Base-by-base conservation (phyloP, 2,329 filamentous ascomycete species). In the Fusarium oligoseptatum region DNA sequence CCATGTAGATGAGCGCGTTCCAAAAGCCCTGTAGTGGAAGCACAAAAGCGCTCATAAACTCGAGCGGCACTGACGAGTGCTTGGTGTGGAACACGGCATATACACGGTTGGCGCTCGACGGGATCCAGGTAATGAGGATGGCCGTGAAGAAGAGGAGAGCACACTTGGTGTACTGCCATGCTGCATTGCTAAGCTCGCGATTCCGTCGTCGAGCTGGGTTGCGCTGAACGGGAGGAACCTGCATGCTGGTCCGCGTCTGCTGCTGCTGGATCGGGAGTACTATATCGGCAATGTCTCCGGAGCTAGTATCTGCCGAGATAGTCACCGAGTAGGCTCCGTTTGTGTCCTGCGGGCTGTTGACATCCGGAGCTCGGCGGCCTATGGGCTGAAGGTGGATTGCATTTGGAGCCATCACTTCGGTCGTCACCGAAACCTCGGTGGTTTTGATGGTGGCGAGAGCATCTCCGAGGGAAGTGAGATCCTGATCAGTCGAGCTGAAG, bases 11-110 rank as follows among this genome's bases (percentile, higher is more conserved):
- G 67, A 93, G 82, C 20, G 92, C 90, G 80, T 97, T 97, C 94
- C 94, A 97, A 78, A 95, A 93, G 0, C 94, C 94, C 80, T 97
- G 94, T 0, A 95, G 87, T 0, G 94, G 94, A 10, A 97, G 87
- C 1, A 97, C 94, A 45, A 94, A 88, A 0, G 93, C 91, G 24
- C 92, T 92, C 73, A 92, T 89, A 73, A 93, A 91, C 77, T 94
- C 91, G 27, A 97, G 88, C 0, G 87, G 84, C 32, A 91, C 87
- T 9, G 86, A 88, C 0, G 88, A 83, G 5, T 86, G 68, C 29
- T 88, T 83, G 0, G 87, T 84, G 77, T 92, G 85, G 10, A 91
- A 86, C 17, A 95, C 85, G 4, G 90, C 90, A 82, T 93, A 95
- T 17, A 95, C 88, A 11, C 94, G 88, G 81, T 97, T 97, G 69